Conservation (phyloP, 2,329 filamentous ascomycete species). For the Neospermospora avenae region DNA sequence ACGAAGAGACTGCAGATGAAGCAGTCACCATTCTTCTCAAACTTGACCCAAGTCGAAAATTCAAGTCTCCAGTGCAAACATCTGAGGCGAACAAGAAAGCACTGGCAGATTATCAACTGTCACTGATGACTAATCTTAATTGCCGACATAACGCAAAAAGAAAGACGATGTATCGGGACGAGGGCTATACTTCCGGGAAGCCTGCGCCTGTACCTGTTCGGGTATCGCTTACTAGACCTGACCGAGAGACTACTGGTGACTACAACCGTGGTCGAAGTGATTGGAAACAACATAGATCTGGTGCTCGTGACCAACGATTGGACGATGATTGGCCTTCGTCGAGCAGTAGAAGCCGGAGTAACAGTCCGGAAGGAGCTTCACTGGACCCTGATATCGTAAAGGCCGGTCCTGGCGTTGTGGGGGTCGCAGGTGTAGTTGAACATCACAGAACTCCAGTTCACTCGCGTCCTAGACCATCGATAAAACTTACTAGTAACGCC, state of each 20-base stretch:
- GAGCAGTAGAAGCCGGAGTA: neutral
- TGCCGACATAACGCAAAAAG: constrained; percentile 1
- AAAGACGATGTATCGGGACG: neutral
- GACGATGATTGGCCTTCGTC: neutral
- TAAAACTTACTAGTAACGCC: too few species aligned
- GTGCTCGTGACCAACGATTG: neutral
- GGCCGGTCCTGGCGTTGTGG: too few species aligned
- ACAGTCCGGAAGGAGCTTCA: too few species aligned
- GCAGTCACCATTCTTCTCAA: neutral
- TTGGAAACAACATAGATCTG: neutral
- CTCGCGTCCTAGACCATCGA: too few species aligned
- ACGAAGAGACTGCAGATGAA: neutral
- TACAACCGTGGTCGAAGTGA: neutral
- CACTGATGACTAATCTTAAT: neutral
- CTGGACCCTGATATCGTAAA: too few species aligned
- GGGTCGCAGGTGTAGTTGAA: too few species aligned
- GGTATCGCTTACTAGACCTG: neutral
- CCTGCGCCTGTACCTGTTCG: neutral
- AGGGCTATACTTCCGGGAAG: neutral
- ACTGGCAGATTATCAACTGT: constrained; percentile 11
- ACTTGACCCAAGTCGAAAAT: neutral
- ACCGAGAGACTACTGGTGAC: neutral
- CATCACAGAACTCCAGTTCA: too few species aligned
- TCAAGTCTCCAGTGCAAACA: neutral
- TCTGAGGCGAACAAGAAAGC: constrained; percentile 1